These are phyloP conservation scores for Aspergillus japonicus DNA, from an alignment of 2,329 filamentous ascomycete genomes.

Conservation along the genomic window DNA sequence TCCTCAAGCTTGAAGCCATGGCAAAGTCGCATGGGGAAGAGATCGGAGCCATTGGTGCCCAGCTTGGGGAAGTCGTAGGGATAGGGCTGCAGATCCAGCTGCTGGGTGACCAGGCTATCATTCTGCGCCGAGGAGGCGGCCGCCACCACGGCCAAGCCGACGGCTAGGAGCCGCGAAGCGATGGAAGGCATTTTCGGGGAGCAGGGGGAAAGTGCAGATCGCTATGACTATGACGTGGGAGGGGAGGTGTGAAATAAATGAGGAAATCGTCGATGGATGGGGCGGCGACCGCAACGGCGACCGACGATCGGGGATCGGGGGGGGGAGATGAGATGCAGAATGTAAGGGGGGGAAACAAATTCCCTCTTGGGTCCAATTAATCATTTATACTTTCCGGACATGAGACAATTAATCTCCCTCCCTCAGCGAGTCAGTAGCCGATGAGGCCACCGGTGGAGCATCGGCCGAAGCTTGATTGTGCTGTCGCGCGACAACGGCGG, in stretches of 20 bases:
- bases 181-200: slow-evolving; percentile 1
- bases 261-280: neutral
- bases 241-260: neutral
- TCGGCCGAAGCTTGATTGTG: neutral
- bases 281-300: neutral
- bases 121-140: neutral
- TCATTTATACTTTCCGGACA: neutral
- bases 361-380: neutral
- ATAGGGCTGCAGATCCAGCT: slow-evolving; percentile 33
- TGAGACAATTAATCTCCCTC: neutral
- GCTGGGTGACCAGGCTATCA: slow-evolving; percentile 32
- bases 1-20: slow-evolving; percentile 63
- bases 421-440: neutral
- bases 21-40: slow-evolving; percentile 65
- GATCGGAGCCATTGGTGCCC: slow-evolving; percentile 29
- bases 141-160: slow-evolving; percentile 21
- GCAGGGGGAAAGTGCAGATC: neutral
- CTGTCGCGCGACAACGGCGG: neutral
- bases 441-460: neutral
- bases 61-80: slow-evolving; percentile 41
- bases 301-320: neutral
- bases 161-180: slow-evolving; percentile 14
- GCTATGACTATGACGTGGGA: neutral
- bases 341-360: neutral
- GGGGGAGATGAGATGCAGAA: neutral